Conservation (phyloP, 2,329 filamentous ascomycete species). For the Ascochyta fabae region DNA sequence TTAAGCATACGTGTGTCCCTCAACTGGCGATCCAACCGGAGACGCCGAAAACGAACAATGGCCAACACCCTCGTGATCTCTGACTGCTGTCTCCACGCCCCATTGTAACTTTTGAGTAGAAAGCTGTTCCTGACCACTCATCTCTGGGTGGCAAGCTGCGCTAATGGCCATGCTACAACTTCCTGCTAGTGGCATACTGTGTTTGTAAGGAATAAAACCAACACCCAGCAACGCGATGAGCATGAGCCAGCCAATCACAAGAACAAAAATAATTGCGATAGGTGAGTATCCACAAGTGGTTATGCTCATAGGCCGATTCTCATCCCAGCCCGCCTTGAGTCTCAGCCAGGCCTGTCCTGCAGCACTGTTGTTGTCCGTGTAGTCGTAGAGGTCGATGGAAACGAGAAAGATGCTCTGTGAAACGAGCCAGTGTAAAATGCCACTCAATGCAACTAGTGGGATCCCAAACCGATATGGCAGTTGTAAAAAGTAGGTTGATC, state of each 20-base stretch:
- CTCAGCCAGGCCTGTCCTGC: constrained; percentile 13
- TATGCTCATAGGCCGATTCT: background rate
- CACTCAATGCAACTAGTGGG: constrained; percentile 45
- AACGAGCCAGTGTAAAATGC: constrained; percentile 52
- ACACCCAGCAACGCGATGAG: constrained; percentile 48
- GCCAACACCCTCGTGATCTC: constrained; percentile 4
- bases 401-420: constrained; percentile 54
- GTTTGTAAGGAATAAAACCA: constrained; percentile 76
- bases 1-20: too few relatives aligned
- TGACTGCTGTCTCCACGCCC: too few relatives aligned
- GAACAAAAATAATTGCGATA: constrained; percentile 20
- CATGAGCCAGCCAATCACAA: constrained; percentile 4
- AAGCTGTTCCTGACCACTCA: too few relatives aligned
- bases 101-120: too few relatives aligned
- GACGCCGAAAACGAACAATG: constrained; percentile 6
- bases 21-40: too few relatives aligned
- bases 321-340: background rate
- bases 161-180: constrained; percentile 61
- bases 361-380: constrained; percentile 21
- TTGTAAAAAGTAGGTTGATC: constrained; percentile 50
- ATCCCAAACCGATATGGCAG: constrained; percentile 49
- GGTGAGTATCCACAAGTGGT: constrained; percentile 23
- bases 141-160: constrained; percentile 20
- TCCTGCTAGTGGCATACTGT: constrained; percentile 80
- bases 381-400: too few relatives aligned